These are phyloP conservation scores for Ceratocystis huliohia DNA, from an alignment of 2,329 filamentous ascomycete genomes.

Conservation along the genomic window DNA sequence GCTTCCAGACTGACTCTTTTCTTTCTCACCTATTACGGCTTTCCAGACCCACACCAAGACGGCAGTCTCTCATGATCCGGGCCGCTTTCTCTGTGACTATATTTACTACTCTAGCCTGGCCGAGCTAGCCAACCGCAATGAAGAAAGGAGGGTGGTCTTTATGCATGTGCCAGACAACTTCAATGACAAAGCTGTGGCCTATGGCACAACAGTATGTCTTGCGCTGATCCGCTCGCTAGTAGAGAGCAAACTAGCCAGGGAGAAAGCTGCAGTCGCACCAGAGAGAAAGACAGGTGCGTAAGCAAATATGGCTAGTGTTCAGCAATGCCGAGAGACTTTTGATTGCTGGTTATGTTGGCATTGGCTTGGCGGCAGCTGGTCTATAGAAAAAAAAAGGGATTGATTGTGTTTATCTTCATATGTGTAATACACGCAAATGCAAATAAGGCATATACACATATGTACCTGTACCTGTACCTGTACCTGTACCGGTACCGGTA, in stretches of 20 bases:
- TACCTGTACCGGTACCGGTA: no score
- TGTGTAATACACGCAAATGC: background rate
- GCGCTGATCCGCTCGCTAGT: slow-evolving; percentile 46
- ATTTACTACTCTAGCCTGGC: slow-evolving; percentile 61
- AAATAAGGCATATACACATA: background rate
- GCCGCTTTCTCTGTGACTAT: slow-evolving; percentile 65
- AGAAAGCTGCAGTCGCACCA: background rate
- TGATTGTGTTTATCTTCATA: background rate
- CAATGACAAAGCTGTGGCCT: slow-evolving; percentile 35
- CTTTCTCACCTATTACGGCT: background rate
- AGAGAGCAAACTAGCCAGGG: slow-evolving; percentile 34
- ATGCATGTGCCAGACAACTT: slow-evolving; percentile 57
- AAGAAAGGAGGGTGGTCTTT: slow-evolving; percentile 47
- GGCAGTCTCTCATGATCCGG: slow-evolving; percentile 55
- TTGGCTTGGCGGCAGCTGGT: no score
- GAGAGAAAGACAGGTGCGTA: no score
- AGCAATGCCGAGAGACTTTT: no score
- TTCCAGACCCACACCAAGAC: slow-evolving; percentile 33
- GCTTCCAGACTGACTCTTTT: background rate
- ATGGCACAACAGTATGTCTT: slow-evolving; percentile 40
- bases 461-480: background rate
- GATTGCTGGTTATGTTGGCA: no score
- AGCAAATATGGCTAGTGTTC: no score
- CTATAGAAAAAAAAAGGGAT: no score
- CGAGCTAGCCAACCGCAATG: slow-evolving; percentile 37